Evolutionary conservation across 768 basidiomycete genomes (phyloP).

Genomic region (Melanogaster broomeanus): DNA sequence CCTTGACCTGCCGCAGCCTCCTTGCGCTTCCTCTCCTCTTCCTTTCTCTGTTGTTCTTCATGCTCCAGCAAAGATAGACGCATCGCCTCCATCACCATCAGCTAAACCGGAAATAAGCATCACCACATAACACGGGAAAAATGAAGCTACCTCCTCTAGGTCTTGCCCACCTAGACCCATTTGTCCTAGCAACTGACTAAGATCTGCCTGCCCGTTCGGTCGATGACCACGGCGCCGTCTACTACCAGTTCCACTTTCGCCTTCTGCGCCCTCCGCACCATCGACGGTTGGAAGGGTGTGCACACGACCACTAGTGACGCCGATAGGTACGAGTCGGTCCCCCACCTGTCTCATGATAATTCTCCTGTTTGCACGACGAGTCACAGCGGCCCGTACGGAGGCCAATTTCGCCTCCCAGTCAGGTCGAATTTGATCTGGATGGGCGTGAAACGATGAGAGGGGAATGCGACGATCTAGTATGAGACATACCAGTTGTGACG

Average conservation of each 20-base stretch:
- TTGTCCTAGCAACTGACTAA: conserved; percentile 59
- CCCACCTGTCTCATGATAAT: conserved; percentile 99
- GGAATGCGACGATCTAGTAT: conserved; percentile 1
- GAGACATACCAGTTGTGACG: conserved; percentile 76
- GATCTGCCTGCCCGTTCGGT: conserved; percentile 50
- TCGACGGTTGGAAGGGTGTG: conserved; percentile 66
- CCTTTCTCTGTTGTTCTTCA: conserved; percentile 86
- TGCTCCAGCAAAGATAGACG: conserved; percentile 91
- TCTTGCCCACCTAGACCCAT: conserved; percentile 85
- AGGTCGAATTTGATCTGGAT: conserved; percentile 89
- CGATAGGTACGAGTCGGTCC: conserved; percentile 95
- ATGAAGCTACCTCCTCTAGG: conserved; percentile 78
- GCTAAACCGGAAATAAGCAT: conserved; percentile 43
- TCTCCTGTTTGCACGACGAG: conserved; percentile 91
- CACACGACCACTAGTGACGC: conserved; percentile 87
- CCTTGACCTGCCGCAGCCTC: conserved; percentile 41
- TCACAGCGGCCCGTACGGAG: conserved; percentile 91
- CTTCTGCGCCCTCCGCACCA: conserved; percentile 44
- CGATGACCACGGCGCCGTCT: conserved; percentile 63
- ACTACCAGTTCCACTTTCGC: conserved; percentile 43
- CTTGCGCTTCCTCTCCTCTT: conserved; percentile 67
- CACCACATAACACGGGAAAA: conserved; percentile 22
- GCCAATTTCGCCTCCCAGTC: conserved; percentile 98
- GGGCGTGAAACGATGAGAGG: conserved; percentile 8
- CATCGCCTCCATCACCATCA: conserved; percentile 99